These are phyloP conservation scores for Beauveria asiatica DNA, from an alignment of 2,329 filamentous ascomycete species.

Conservation along the genomic window DNA sequence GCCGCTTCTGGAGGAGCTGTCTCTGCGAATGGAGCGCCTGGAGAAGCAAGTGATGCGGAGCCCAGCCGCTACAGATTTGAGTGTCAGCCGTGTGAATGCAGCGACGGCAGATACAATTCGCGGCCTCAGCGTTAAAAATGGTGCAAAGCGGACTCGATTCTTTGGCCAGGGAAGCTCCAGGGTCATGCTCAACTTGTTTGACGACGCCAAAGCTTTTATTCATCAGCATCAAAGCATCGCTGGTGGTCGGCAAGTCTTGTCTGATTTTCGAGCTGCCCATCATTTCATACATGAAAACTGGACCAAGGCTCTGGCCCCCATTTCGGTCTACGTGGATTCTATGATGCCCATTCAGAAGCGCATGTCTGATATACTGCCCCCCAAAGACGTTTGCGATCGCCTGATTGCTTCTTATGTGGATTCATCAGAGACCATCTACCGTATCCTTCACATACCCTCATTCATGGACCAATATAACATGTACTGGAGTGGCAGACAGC, in stretches of 20 bases:
- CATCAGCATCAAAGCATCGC: conserved; percentile 31
- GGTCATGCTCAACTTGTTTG: conserved; percentile 47
- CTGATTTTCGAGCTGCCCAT: conserved; percentile 38
- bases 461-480: conserved; percentile 42
- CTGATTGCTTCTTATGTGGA: conserved; percentile 41
- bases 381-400: conserved; percentile 41
- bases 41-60: conserved; percentile 40
- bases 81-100: conserved; percentile 23
- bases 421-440: conserved; percentile 44
- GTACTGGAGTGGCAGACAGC: conserved; percentile 42
- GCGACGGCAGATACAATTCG: conserved; percentile 38
- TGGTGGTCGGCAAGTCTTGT: conserved; percentile 34
- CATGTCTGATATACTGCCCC: conserved; percentile 48
- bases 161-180: conserved; percentile 46
- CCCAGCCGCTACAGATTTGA: conserved; percentile 29
- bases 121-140: conserved; percentile 40
- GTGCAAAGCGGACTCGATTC: conserved; percentile 38
- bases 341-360: conserved; percentile 49
- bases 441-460: conserved; percentile 43
- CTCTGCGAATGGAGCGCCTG: conserved; percentile 43
- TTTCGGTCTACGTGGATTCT: conserved; percentile 50
- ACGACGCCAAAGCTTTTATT: conserved; percentile 45
- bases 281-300: conserved; percentile 39
- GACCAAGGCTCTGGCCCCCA: conserved; percentile 38
- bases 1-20: conserved; percentile 38